phyloP scores from a whole-genome alignment of 2,329 filamentous ascomycete species.

The Fusarium paranaense region DNA sequence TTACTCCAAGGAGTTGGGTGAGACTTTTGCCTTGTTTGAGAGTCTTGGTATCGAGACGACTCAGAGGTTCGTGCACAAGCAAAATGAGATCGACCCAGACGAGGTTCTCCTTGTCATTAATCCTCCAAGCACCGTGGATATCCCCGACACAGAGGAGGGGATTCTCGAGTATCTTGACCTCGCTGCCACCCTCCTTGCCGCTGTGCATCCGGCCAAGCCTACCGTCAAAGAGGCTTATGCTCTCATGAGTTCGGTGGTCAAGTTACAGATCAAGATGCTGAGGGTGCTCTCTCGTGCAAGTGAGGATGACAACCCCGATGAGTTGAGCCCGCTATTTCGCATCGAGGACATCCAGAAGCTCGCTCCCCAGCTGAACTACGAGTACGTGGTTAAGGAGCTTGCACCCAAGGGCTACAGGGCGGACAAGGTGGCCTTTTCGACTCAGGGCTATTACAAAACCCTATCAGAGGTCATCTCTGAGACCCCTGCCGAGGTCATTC shows the following conservation, averaged over 20 bases:
- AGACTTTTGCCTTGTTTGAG: conserved; percentile 23
- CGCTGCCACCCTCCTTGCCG: background rate
- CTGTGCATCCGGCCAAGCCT: conserved; percentile 10
- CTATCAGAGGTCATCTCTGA: conserved; percentile 66
- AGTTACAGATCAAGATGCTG: background rate
- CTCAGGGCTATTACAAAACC: conserved; percentile 70
- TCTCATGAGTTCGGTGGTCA: background rate
- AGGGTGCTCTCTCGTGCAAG: background rate
- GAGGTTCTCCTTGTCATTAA: background rate
- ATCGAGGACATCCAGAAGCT: conserved; percentile 6
- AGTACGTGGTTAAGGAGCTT: conserved; percentile 10
- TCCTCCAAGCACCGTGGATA: background rate
- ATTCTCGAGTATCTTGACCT: conserved; percentile 1
- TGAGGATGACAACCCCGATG: background rate
- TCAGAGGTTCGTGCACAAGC: background rate
- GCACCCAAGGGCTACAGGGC: conserved; percentile 17
- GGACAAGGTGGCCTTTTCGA: conserved; percentile 64
- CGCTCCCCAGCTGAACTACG: conserved; percentile 13
- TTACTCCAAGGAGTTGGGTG: conserved; percentile 3
- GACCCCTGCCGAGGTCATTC: conserved; percentile 66
- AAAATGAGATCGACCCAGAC: conserved; percentile 5
- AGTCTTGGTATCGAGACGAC: conserved; percentile 20
- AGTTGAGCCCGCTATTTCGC: background rate
- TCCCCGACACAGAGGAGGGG: background rate
- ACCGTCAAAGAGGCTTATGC: background rate